Conservation (phyloP, 768 basidiomycete species). For the Rhizopogon rudus region DNA sequence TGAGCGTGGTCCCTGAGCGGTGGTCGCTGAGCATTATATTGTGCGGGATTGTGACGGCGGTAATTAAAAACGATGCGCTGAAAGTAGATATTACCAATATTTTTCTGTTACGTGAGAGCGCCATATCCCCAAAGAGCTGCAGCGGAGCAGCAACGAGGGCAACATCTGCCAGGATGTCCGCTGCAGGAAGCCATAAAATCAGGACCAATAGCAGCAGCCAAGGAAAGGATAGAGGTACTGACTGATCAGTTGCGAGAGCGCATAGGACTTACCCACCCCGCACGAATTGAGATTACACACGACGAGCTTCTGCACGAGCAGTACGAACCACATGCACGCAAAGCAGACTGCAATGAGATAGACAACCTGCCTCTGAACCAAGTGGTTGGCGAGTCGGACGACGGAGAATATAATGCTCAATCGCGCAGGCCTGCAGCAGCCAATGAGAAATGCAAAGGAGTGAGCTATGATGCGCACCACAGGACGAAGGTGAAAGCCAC, state of each 20-base stretch:
- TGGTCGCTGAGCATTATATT: conserved; percentile 5
- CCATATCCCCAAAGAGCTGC: conserved; percentile 3
- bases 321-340: conserved; percentile 18
- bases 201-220: background rate
- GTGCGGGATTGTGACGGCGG: conserved; percentile 15
- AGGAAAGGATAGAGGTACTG: background rate
- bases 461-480: conserved; percentile 10
- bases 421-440: conserved; percentile 14
- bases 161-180: conserved; percentile 15
- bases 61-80: conserved; percentile 14
- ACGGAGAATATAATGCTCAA: conserved; percentile 21
- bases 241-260: conserved; percentile 19
- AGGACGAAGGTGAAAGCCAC: conserved; percentile 13
- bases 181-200: conserved; percentile 4
- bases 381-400: conserved; percentile 12
- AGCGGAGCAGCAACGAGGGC: conserved; percentile 15
- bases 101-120: conserved; percentile 8
- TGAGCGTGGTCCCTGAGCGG: background rate
- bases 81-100: conserved; percentile 16
- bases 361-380: background rate
- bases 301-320: conserved; percentile 11
- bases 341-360: conserved; percentile 11
- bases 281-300: conserved; percentile 8
- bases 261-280: background rate
- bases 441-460: background rate